Base-by-base conservation (phyloP, 257 asterid genomes). In the Orobanche coerulescens region DNA sequence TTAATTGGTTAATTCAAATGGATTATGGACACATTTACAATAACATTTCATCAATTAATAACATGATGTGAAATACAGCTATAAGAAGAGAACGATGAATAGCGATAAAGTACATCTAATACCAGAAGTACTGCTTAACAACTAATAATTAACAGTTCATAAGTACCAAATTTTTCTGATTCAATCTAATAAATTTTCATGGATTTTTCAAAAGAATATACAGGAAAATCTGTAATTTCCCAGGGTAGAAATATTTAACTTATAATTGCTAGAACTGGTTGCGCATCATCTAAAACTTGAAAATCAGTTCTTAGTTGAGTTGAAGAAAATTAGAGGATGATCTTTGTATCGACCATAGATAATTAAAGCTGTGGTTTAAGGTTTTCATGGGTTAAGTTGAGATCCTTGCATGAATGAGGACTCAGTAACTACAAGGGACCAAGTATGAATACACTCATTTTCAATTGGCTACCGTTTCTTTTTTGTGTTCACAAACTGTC, bases 61-160 rank as follows among this genome's bases (percentile, higher is more conserved):
- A 61, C 23, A 33, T 36, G 55, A 66, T 43, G 59, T 52, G 39
- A 71, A 34, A 55, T 53, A 44, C 28, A 63, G 61, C 33, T 40
- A 40, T 30, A 64, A 4, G 9, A 46, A 63, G n/a, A 42, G 25
- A 48, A 7, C 11, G 4, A 20, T 23, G 14, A 14, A 23, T 55
- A 1, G 20, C 13, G 18, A 52, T 16, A 14, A 43, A 44, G 52
- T 37, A 22, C 8, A 56, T 46, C 19, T 14, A 43, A 69, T 22
- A 73, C 42, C 20, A 43, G 14, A 31, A 20, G 26, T 23, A 61
- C 36, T 36, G 49, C 30, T 58, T 36, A 49, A 25, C 42, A 55
- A 24, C 23, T 9, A 30, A n/a, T 8, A 18, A 20, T 28, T 9
- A 44, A 34, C 60, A 42, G 6, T 42, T 12, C 19, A 37, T 9